Evolutionary conservation across 2,329 filamentous ascomycete genomes (phyloP).

Genomic region (Aspergillus amoenus): DNA sequence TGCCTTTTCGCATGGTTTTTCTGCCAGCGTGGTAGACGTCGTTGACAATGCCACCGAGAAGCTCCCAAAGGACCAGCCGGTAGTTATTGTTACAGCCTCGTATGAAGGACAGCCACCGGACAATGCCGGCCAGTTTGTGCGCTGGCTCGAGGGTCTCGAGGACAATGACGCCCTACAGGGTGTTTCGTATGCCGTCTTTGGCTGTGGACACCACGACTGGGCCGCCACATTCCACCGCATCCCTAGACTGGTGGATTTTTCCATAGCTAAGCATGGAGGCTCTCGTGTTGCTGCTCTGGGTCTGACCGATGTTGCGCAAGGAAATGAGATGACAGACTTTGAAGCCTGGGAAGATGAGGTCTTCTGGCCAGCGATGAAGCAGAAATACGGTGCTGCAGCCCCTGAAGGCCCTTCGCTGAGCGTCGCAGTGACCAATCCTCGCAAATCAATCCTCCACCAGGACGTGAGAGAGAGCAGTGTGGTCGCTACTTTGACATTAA

Average conservation of each 20-base stretch:
- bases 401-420: neutral
- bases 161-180: neutral
- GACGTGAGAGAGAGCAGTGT: neutral
- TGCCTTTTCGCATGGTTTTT: neutral
- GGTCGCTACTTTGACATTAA: neutral
- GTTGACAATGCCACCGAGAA: neutral
- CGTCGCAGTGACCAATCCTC: neutral
- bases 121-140: neutral
- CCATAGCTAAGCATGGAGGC: neutral
- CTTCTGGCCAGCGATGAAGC: neutral
- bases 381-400: neutral
- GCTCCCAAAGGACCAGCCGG: neutral
- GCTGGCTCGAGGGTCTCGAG: neutral
- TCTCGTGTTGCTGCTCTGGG: neutral
- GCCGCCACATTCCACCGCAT: neutral
- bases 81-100: neutral
- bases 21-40: neutral
- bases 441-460: neutral
- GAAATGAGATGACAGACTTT: neutral
- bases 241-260: neutral
- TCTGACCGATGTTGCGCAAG: neutral
- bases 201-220: neutral
- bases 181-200: neutral
- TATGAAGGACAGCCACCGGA: neutral
- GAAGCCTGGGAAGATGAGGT: neutral